Base-by-base conservation (phyloP, 169 alveolate genomes). In the Plasmodium vivax region DNA sequence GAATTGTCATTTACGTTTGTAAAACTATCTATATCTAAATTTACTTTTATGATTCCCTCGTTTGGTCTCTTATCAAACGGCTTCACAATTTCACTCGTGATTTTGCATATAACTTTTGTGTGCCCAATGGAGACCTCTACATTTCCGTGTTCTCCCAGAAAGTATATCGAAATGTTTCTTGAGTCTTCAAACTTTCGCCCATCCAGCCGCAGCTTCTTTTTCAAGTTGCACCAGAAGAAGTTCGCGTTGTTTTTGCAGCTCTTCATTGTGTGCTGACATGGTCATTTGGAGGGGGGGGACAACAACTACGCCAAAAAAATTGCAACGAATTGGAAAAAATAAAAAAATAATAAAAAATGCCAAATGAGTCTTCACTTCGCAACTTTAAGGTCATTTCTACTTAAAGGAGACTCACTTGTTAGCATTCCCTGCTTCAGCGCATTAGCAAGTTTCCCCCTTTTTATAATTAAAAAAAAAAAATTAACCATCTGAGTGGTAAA, bases 71-170 rank as follows among this genome's bases (percentile, higher is more conserved):
- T 85, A 30, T 85, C 93, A 85, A 19, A 56, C 1, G 93, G 93
- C 38, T 85, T 85, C n/a, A 85, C 93, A 45, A 85, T 85, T 75
- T 85, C 93, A 85, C 93, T 75, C 56, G 93, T 85, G 10, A 85
- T 85, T 75, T 23, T 85, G 54, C 93, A 85, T 74, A 85, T 77
- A 30, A 85, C 93, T 73, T 85, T 85, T 41, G 93, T 85, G 54
- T 51, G 58, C 12, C 93, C 93, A 51, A 85, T 85, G 38, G 84
- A 47, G 19, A 85, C 47, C 71, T 85, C 93, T 23, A 85, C 93
- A 85, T 85, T 47, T 16, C 93, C 93, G 45, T 85, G 43, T 3
- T 85, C 93, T 23, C 85, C 85, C 36, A 85, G 74, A 85, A 85
- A 85, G 62, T 85, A 74, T 74, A 85, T 85, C 27, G 87, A 85